phyloP scores from a whole-genome alignment of 768 basidiomycete genomes.

The Cantharellus anzutake region DNA sequence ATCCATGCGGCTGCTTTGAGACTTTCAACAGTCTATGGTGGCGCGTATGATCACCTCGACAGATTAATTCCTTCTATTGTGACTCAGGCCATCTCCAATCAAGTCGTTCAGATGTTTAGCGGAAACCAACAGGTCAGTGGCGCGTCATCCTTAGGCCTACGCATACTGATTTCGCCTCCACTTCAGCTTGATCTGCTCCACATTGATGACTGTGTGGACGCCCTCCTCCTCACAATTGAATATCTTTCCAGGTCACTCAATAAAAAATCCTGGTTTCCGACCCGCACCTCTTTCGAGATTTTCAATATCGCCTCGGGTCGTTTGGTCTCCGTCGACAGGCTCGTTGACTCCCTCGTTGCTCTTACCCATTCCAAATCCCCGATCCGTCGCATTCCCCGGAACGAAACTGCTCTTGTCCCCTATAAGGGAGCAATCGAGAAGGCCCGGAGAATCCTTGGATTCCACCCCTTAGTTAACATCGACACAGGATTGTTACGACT shows the following conservation, averaged over 20 bases:
- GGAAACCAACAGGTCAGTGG: conserved; percentile 8
- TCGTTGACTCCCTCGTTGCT: conserved; percentile 13
- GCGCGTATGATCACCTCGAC: conserved; percentile 12
- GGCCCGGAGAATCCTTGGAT: conserved; percentile 11
- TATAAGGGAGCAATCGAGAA: not conserved
- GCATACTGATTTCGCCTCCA: not conserved
- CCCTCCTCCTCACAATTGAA: conserved; percentile 15
- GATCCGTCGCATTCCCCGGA: conserved; percentile 12
- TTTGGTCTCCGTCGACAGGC: conserved; percentile 10
- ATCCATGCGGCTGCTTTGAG: conserved; percentile 12
- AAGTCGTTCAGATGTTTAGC: conserved; percentile 15
- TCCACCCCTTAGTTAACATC: conserved; percentile 12
- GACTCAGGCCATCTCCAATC: conserved; percentile 13
- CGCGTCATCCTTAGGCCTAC: not conserved
- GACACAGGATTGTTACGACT: conserved; percentile 10
- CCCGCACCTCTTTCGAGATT: conserved; percentile 5
- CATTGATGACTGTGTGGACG: no score
- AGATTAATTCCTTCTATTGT: conserved; percentile 14
- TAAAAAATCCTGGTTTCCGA: not conserved
- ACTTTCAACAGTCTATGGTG: conserved; percentile 16
- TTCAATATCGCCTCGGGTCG: conserved; percentile 15
- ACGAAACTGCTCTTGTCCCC: conserved; percentile 1
- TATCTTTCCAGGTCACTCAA: conserved; percentile 10
- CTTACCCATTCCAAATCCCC: conserved; percentile 15
- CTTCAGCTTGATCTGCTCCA: conserved; percentile 4